Base-by-base conservation (phyloP, 2,329 filamentous ascomycete species). In the Macroventuria anomochaeta region DNA sequence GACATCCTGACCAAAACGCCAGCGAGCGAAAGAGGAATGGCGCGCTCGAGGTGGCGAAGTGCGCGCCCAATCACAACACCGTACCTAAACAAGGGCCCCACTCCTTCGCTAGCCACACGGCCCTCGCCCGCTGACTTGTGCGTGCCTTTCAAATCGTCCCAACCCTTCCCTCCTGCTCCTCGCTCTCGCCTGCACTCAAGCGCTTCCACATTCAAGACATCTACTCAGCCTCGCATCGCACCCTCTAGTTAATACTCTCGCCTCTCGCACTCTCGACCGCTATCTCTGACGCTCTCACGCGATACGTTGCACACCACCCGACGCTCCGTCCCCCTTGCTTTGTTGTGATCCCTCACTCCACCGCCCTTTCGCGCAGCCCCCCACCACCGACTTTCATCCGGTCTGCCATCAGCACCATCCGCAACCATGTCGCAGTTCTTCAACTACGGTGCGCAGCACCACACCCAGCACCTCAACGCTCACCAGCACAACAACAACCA, bases 401-500 rank as follows among this genome's bases (percentile, higher is more conserved):
- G 55, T 57, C 57, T 50, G 31, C 39, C 55, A 62, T 50, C 59
- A 61, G 39, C 56, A 61, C 49, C 33, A 31, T 47, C 59, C 48
- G 48, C 62, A 59, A 72, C 48, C 70, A 81, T 81, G 78, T 77
- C 78, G 55, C 79, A 75, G 50, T 73, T 71, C 75, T 80, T 80
- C 71, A 79, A 76, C 73, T 81, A 80, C 69, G 74, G 72, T 54
- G 76, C 73, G 39, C 76, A 76, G 47, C 75, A 79, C 63, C 79
- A 80, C 65, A 70, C 73, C 34, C 65, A 72, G 46, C 80, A 86
- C 59, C 55, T 69, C 76, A 80, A 77, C 81, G 52, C 81, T 80
- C 65, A 80, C 68, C 83, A 87, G 61, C 89, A 95, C 79, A 88
- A 85, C 76, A 54, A 49, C 44, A 54, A 54, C 44, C 51, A 54